Evolutionary conservation across 208 protist species (phyloP).

Genomic region (Sergeia podlipaevii): DNA sequence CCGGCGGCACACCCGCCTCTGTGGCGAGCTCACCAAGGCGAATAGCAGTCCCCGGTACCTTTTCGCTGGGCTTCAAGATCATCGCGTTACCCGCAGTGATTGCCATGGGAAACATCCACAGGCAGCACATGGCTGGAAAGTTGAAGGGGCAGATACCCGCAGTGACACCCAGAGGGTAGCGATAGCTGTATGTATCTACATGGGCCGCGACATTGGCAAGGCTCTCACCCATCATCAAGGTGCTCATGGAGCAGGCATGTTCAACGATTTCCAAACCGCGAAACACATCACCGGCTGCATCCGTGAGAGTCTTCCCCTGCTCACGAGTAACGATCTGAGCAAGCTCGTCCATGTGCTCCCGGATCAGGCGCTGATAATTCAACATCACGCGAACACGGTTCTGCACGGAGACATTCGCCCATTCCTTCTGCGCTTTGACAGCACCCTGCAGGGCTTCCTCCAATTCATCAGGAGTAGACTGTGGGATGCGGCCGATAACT

Average conservation of each 20-base stretch:
- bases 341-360: conserved; percentile 58
- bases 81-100: conserved; percentile 90
- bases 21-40: conserved; percentile 31
- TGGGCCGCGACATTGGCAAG: conserved; percentile 62
- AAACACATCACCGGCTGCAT: conserved; percentile 90
- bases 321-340: conserved; percentile 72
- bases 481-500: conserved; percentile 60
- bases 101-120: conserved; percentile 92
- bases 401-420: conserved; percentile 48
- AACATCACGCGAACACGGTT: conserved; percentile 69
- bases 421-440: conserved; percentile 38
- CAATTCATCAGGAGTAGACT: conserved; percentile 76
- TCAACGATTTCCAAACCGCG: conserved; percentile 93
- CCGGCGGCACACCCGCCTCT: conserved; percentile 73
- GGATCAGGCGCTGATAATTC: conserved; percentile 63
- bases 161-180: conserved; percentile 87
- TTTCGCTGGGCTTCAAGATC: conserved; percentile 92
- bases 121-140: conserved; percentile 88
- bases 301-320: conserved; percentile 88
- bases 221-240: conserved; percentile 87
- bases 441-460: conserved; percentile 42
- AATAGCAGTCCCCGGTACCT: conserved; percentile 50
- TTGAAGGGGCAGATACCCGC: conserved; percentile 91
- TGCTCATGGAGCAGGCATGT: conserved; percentile 60
- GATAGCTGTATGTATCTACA: conserved; percentile 87